These are phyloP conservation scores for Annulohypoxylon stygium DNA, from an alignment of 495 filamentous ascomycete species.

Conservation along the genomic window DNA sequence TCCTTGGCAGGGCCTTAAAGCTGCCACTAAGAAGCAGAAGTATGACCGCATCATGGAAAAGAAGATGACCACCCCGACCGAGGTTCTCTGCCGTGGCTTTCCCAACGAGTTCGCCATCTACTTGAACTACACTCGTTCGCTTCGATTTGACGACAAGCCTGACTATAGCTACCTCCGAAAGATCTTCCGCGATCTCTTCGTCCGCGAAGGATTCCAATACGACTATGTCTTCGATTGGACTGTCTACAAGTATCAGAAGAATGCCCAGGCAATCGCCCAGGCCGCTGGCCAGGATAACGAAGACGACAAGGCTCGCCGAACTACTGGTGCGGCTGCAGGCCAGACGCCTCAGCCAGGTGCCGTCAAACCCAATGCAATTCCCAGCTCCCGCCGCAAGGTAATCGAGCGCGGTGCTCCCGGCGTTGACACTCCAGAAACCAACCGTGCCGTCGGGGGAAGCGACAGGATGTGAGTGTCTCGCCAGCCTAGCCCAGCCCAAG, in stretches of 20 bases:
- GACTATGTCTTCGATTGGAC: conserved; percentile 99
- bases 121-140: conserved; percentile 98
- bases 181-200: conserved; percentile 99
- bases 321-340: conserved; percentile 69
- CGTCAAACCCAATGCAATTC: conserved; percentile 74
- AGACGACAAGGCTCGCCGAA: conserved; percentile 78
- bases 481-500: conserved; percentile 68
- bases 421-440: conserved; percentile 85
- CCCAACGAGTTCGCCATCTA: conserved; percentile 99
- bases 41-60: conserved; percentile 99
- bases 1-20: conserved; percentile 99
- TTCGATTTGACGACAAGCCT: conserved; percentile 99
- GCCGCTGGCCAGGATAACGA: conserved; percentile 71
- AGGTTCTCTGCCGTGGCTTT: conserved; percentile 98
- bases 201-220: conserved; percentile 99
- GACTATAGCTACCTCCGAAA: conserved; percentile 99
- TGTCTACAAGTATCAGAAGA: conserved; percentile 99
- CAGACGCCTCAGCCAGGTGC: conserved; percentile 71
- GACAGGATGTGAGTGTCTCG: conserved; percentile 98
- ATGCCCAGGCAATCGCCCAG: conserved; percentile 89
- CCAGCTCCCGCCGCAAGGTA: conserved; percentile 86
- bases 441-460: conserved; percentile 89
- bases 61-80: conserved; percentile 99
- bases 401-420: conserved; percentile 73
- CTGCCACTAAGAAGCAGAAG: conserved; percentile 99